These are phyloP conservation scores for Leptographium procerum DNA, from an alignment of 2,329 filamentous ascomycete species.

Conservation along the genomic window DNA sequence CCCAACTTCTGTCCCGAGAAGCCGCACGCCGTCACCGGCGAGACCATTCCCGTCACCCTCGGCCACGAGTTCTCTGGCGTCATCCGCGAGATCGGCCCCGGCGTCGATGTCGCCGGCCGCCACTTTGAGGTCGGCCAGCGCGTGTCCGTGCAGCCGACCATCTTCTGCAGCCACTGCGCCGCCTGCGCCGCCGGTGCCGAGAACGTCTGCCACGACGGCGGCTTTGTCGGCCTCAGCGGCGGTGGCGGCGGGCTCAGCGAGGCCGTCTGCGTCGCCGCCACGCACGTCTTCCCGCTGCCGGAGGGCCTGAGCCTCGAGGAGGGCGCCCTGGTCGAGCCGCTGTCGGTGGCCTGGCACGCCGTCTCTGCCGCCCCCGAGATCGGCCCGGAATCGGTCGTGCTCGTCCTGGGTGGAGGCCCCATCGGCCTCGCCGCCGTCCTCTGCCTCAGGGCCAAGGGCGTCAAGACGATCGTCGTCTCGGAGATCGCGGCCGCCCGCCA, in stretches of 20 bases:
- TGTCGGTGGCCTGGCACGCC: constrained; percentile 45
- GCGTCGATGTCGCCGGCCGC: constrained; percentile 32
- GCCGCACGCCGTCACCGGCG: background rate
- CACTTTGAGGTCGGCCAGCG: constrained; percentile 47
- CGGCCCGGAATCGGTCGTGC: constrained; percentile 27
- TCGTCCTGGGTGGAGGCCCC: constrained; percentile 50
- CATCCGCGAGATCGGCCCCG: constrained; percentile 41
- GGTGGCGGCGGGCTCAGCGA: constrained; percentile 5
- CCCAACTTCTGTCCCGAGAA: constrained; percentile 3
- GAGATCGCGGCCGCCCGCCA: constrained; percentile 46
- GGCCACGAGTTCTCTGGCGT: constrained; percentile 57
- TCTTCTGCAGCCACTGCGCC: constrained; percentile 40
- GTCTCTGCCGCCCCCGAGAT: constrained; percentile 41
- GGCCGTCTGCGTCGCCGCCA: constrained; percentile 20
- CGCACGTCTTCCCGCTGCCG: constrained; percentile 25
- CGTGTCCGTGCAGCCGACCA: constrained; percentile 55
- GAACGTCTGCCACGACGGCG: constrained; percentile 24
- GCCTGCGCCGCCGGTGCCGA: constrained; percentile 26
- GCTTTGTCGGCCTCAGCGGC: constrained; percentile 15
- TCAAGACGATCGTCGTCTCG: constrained; percentile 35
- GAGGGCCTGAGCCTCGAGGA: constrained; percentile 33
- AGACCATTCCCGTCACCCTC: constrained; percentile 21
- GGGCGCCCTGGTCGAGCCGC: constrained; percentile 47
- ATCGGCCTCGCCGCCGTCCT: constrained; percentile 49
- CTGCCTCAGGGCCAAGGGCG: constrained; percentile 44